These are phyloP conservation scores for Oryza meridionalis DNA, from an alignment of 176 grass and related monocot genomes.

Conservation along the genomic window DNA sequence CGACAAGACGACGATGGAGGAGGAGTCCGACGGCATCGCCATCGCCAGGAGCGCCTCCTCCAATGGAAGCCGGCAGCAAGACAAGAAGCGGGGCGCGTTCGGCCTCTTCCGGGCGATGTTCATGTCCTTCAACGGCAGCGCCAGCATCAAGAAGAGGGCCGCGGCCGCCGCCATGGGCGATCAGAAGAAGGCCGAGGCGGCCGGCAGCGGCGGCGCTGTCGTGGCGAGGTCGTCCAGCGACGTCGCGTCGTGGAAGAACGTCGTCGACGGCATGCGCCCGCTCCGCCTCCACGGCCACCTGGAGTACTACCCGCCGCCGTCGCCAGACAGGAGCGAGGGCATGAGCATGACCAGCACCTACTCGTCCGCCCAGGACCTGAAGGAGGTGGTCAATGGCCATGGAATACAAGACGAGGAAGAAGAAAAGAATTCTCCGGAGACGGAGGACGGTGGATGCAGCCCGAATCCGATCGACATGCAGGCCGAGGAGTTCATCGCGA, in stretches of 20 bases:
- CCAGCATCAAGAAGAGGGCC: conserved; percentile 12
- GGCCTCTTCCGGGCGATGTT: conserved; percentile 41
- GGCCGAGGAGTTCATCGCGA: conserved; percentile 72
- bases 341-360: conserved; percentile 61
- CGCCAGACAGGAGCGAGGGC: conserved; percentile 17
- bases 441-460: neutral
- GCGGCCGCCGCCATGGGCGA: neutral
- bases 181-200: neutral
- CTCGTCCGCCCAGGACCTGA: conserved; percentile 60
- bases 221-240: neutral
- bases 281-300: conserved; percentile 50
- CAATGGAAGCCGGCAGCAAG: neutral
- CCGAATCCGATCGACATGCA: conserved; percentile 55
- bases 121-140: conserved; percentile 7
- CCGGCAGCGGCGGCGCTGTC: too few species aligned
- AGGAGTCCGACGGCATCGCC: neutral
- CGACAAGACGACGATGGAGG: neutral
- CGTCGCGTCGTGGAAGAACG: conserved; percentile 46
- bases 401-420: neutral
- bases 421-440: neutral
- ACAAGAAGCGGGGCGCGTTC: conserved; percentile 36
- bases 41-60: neutral
- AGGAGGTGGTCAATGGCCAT: neutral
- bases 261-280: conserved; percentile 61
- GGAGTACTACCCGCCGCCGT: conserved; percentile 47